A percentile compares a stretch with the other conserved stretches of the same genome.
These are phyloP conservation scores for Annulohypoxylon truncatum DNA, from an alignment of 2,329 filamentous ascomycete species.

Conservation along the genomic window DNA sequence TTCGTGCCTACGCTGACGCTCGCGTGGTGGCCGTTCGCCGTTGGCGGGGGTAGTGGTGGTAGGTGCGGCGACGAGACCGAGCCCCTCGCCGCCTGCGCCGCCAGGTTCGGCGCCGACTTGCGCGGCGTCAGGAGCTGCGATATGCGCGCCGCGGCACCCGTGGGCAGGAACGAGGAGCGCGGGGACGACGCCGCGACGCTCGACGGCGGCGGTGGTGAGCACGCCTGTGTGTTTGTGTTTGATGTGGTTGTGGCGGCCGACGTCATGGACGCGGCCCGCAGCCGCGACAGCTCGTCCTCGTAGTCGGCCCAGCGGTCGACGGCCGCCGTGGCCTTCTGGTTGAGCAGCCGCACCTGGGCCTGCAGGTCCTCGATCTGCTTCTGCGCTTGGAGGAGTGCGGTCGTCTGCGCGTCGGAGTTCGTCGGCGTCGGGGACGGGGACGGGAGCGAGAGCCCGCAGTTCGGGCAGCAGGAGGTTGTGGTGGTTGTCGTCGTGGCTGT, in stretches of 20 bases:
- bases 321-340: constrained; percentile 74
- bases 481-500: constrained; percentile 40
- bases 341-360: constrained; percentile 75
- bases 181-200: constrained; percentile 41
- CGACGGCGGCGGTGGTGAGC: constrained; percentile 24
- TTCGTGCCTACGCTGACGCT: background rate
- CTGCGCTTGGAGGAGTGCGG: constrained; percentile 65
- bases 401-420: constrained; percentile 50
- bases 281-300: constrained; percentile 77
- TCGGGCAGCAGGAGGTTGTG: constrained; percentile 58
- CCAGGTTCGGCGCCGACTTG: constrained; percentile 46
- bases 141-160: constrained; percentile 50
- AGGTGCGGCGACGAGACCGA: constrained; percentile 38
- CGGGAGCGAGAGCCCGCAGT: constrained; percentile 59
- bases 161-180: constrained; percentile 48
- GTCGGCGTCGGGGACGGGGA: constrained; percentile 25
- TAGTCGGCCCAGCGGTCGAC: constrained; percentile 79
- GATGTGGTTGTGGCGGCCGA: constrained; percentile 45
- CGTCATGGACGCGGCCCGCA: constrained; percentile 59
- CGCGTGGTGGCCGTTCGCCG: background rate
- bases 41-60: constrained; percentile 33
- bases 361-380: constrained; percentile 75
- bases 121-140: constrained; percentile 49
- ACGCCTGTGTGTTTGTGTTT: constrained; percentile 20
- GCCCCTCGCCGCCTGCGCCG: constrained; percentile 47